Evolutionary conservation across 129 eudicot species (phyloP), one percentile per base, ranked within the genome.

Genomic region (Chrysanthemum makinoi): DNA sequence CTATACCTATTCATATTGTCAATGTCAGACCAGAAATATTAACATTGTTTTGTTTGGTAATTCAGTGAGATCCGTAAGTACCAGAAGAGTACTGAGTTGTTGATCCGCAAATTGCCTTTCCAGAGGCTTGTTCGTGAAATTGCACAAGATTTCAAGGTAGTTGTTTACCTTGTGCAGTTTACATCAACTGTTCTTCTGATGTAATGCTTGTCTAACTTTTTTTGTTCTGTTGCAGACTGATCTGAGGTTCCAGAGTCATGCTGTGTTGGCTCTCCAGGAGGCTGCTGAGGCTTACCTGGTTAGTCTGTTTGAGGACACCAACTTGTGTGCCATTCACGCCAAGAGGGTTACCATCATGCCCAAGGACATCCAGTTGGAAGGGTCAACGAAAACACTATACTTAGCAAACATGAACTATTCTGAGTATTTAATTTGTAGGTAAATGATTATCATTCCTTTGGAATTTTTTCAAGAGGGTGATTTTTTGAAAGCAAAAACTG

Each of bases 341-440:
- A 91, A 91, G 90, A 85, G 96, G 79, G 96, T 88, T 8, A 91
- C 97, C 19, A 91, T 86, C 80, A 91, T 91, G 97, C 97, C 97
- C 19, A 92, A 92, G 73, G 98, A 92, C 66, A 92, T 92, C 66
- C 96, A 89, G 80, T 78, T 92, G 63, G 98, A n/a, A n/a, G n/a
- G n/a, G n/a, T n/a, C n/a, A n/a, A n/a, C n/a, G n/a, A n/a, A n/a
- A n/a, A n/a, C n/a, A n/a, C n/a, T n/a, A n/a, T n/a, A n/a, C n/a
- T n/a, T n/a, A n/a, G n/a, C n/a, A n/a, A n/a, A n/a, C n/a, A n/a
- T n/a, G n/a, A n/a, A n/a, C n/a, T n/a, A n/a, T n/a, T n/a, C n/a
- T n/a, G n/a, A n/a, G n/a, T n/a, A n/a, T n/a, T n/a, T n/a, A n/a
- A n/a, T n/a, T n/a, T n/a, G n/a, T n/a, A n/a, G n/a, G n/a, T n/a